Base-by-base conservation (phyloP, 164 flowering plant genomes). In the Chloranthus sessilifolius region DNA sequence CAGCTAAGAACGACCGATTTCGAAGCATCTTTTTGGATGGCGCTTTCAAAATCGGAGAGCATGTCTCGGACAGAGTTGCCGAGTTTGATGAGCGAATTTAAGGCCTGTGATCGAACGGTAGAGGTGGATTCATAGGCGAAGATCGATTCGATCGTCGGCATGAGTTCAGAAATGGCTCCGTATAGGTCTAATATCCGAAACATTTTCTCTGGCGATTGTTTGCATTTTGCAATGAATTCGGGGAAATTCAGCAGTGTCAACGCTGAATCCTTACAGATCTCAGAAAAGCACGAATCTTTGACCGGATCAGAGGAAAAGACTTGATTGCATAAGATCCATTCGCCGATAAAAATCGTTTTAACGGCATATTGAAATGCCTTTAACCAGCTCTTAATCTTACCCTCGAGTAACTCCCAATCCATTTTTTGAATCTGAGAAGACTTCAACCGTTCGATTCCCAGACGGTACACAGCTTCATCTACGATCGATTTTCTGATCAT, bases 261-360 rank as follows among this genome's bases (percentile, higher is more conserved):
- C 1, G 86, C 88, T 0, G 71, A 84, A 12, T 79, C 86, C 48
- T 29, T 71, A 2, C 82, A 55, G 8, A 82, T 73, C 0, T 77
- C 86, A 0, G 73, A 14, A 51, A 79, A 82, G 57, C 82, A 79
- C 1, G 84, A 76, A 38, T 80, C 84, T 22, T 68, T 55, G 37
- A 82, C 65, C 25, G 70, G 42, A 3, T 68, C 61, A 0, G 86
- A 76, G 8, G 68, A 16, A 52, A 83, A 81, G 31, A 85, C 80
- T 23, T 71, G 70, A 50, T 85, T 82, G 59, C 84, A 78, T 53
- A 85, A 80, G 37, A 76, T 65, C 28, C 81, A 52, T 62, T 85
- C 94, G 5, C 88, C 82, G 16, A 11, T n/a, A 52, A 85, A 80
- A 34, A 85, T 73, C 0, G 76, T 82, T 17, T 41, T 69, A 22